phyloP scores from a whole-genome alignment of 2,329 filamentous ascomycete species.

The Trichoderma aggressivum region DNA sequence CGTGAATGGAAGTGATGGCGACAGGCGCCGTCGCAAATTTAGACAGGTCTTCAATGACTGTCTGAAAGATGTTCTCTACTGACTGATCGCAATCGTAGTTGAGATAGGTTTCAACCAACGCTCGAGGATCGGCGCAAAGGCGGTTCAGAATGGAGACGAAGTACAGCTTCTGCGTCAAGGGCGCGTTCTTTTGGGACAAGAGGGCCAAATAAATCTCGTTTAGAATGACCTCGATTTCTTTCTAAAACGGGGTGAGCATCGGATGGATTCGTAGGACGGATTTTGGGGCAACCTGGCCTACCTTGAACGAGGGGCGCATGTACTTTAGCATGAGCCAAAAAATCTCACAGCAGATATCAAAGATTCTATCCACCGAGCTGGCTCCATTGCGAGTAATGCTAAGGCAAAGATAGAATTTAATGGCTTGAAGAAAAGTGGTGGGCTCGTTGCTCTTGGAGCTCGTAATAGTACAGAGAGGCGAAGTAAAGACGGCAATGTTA shows the following conservation, averaged over 20 bases:
- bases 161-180: constrained; percentile 85
- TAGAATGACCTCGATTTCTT: constrained; percentile 96
- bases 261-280: background rate
- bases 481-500: constrained; percentile 85
- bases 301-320: constrained; percentile 91
- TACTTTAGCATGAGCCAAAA: constrained; percentile 97
- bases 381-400: constrained; percentile 93
- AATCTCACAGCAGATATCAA: constrained; percentile 93
- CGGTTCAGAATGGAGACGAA: constrained; percentile 83
- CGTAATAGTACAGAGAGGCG: constrained; percentile 85
- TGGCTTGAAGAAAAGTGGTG: constrained; percentile 87
- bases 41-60: constrained; percentile 88
- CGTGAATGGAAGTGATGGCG: constrained; percentile 68
- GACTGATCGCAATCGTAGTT: constrained; percentile 98
- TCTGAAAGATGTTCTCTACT: constrained; percentile 96
- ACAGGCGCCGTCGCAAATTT: constrained; percentile 80
- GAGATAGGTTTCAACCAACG: constrained; percentile 89
- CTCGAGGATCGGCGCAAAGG: constrained; percentile 79
- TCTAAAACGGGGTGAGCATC: constrained; percentile 48
- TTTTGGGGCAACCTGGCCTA: constrained; percentile 34
- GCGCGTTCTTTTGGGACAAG: constrained; percentile 81
- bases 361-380: constrained; percentile 86
- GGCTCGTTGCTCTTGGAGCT: constrained; percentile 85
- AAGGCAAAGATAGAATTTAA: constrained; percentile 95
- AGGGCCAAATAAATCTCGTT: constrained; percentile 97